Percentiles rank a stretch among this genome's conserved stretches.
Evolutionary conservation across 2,329 filamentous ascomycete species (phyloP).

Genomic region (Aspergillus sp.): DNA sequence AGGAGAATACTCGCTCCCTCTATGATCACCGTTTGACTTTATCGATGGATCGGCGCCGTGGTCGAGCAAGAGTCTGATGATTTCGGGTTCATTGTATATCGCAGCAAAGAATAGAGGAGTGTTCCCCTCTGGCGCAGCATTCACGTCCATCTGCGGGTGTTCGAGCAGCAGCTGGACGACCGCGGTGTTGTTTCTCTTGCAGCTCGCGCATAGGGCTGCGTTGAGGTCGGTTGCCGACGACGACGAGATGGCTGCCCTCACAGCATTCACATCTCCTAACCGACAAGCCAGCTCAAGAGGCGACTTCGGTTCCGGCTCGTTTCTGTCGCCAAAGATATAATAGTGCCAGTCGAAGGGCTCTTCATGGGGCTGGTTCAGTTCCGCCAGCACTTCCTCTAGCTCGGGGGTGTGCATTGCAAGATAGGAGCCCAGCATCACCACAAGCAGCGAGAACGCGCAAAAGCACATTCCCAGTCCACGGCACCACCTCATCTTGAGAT

Average conservation of each 20-base stretch:
- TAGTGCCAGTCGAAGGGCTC: background rate
- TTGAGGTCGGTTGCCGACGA: conserved; percentile 6
- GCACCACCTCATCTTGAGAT: too few relatives aligned
- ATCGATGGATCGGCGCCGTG: conserved; percentile 2
- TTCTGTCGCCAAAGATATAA: too few relatives aligned
- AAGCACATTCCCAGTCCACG: too few relatives aligned
- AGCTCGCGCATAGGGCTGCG: conserved; percentile 10
- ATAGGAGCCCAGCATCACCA: too few relatives aligned
- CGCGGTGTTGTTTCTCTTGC: background rate
- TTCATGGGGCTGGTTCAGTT: too few relatives aligned
- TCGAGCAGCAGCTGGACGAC: conserved; percentile 3
- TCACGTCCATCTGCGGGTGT: conserved; percentile 7
- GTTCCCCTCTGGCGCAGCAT: conserved; percentile 5
- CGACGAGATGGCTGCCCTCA: conserved; percentile 1
- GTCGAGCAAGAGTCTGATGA: conserved; percentile 11
- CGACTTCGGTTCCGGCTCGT: background rate
- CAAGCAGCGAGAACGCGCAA: too few relatives aligned
- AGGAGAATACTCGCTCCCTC: background rate
- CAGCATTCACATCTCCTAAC: conserved; percentile 4
- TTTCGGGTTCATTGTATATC: background rate
- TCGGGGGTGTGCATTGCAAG: too few relatives aligned
- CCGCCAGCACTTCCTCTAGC: too few relatives aligned
- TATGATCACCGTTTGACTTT: background rate
- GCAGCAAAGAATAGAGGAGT: conserved; percentile 13
- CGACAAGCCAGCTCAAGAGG: conserved; percentile 9